Base-by-base conservation (phyloP, 495 filamentous ascomycete genomes). In the Glutinoglossum americanum region DNA sequence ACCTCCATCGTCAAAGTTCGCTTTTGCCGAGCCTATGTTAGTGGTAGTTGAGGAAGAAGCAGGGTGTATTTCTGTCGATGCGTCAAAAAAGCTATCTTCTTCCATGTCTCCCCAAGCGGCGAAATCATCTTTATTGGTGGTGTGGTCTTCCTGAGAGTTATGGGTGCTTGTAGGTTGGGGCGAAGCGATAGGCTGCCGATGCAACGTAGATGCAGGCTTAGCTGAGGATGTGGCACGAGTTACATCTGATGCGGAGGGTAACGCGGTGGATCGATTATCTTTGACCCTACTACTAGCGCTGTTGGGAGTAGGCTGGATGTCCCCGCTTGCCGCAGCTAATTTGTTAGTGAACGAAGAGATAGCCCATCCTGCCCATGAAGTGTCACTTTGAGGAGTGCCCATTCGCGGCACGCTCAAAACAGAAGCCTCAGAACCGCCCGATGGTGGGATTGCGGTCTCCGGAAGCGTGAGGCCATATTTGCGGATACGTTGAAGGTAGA, bases 281-380 rank as follows among this genome's bases (percentile, higher is more conserved):
- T 75, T 71, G 19, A 65, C 65, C 21, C 61, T 59, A 19, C 63
- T 59, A 61, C 69, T 66, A 33, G 57, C 63, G 33, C 62, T 61
- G 47, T 64, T 67, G n/a, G 67, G 59, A 33, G 69, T 72, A 11
- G 77, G 64, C 62, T 88, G 75, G 51, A 98, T 96, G 49, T 94
- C 83, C 19, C 92, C 92, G 28, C 80, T 82, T 1, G 87, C 86
- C 2, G 86, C 68, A 13, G 84, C 79, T 28, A 98, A 65, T 64
- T 93, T 96, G 68, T 95, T 95, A 4, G 92, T 95, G 68, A 98
- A 96, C n/a, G 87, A 94, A 1, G 92, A 95, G 49, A 98, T 94
- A 0, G 92, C 92, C 92, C 92, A 98, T 45, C 93, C 92, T 5
- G 90, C 80, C 93, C 90, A 96, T 26, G 81, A 78, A 15, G 80